Base-by-base conservation (phyloP, 2,329 filamentous ascomycete species). In the Canariomyces notabilis region DNA sequence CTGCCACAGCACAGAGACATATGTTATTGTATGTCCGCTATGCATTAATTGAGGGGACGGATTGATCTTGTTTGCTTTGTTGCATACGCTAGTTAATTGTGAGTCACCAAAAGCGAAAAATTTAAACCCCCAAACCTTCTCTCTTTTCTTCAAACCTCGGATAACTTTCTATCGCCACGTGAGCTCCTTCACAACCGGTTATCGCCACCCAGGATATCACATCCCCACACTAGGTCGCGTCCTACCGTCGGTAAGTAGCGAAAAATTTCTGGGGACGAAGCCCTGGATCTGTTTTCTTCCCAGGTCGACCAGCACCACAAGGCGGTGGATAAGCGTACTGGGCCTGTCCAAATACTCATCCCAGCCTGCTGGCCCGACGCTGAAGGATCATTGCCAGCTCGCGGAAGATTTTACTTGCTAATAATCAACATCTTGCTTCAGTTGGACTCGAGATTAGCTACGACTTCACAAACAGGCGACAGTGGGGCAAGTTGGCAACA, bases 261-360 rank as follows among this genome's bases (percentile, higher is more conserved):
- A 52, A 53, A 54, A 54, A 48, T 46, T 50, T 50, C 44, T n/a
- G 43, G 45, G 46, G 31, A 35, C 20, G 9, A n/a, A 23, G 21
- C 26, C 22, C 21, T 42, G 19, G 19, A 40, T 16, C 37, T 38
- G 35, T 32, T 37, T 37, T 44, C 44, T 35, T n/a, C n/a, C n/a
- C n/a, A n/a, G 9, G 33, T 16, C 31, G 37, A 36, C 36, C 43
- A 42, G 43, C 40, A 50, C 39, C 46, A 45, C 43, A 41, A 8
- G 20, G 41, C 33, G 52, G 49, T 54, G 51, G 49, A 47, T 50
- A 50, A 50, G 52, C 52, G 52, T 32, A 48, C 49, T 49, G 52
- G 49, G 42, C 44, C 52, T 54, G 52, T 50, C 43, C 49, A 42
- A 50, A 47, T 48, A 46, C 42, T 19, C 49, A 40, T 52, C 36